Evolutionary conservation across 805 yeast genomes (phyloP).

Genomic region (Starmerella apis): DNA sequence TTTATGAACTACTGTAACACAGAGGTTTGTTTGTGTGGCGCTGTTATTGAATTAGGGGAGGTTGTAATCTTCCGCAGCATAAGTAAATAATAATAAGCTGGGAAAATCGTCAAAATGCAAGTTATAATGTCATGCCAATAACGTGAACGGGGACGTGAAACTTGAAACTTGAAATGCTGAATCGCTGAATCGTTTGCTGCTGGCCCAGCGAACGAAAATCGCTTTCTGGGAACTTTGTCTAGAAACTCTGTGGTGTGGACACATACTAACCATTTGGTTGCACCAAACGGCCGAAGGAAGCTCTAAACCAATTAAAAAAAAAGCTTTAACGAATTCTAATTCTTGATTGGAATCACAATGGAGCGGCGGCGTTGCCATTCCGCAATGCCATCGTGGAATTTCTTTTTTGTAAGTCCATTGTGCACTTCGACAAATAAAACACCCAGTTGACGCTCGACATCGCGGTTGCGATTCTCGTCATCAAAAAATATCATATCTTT

Average conservation of each 20-base stretch:
- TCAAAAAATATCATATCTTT: constrained; percentile 58
- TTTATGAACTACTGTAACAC: too few species aligned
- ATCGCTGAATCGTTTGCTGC: too few species aligned
- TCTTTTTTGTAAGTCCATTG: constrained; percentile 35
- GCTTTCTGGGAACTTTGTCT: too few species aligned
- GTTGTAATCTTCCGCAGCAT: too few species aligned
- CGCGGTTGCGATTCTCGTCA: constrained; percentile 68
- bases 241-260: too few species aligned
- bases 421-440: constrained; percentile 58
- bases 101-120: not conserved
- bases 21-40: too few species aligned
- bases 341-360: not conserved
- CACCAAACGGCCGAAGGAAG: too few species aligned
- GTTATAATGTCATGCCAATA: not conserved
- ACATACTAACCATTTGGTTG: too few species aligned
- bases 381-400: constrained; percentile 21
- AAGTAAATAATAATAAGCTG: not conserved
- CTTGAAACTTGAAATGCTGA: not conserved
- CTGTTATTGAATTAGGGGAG: not conserved
- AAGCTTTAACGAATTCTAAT: too few species aligned
- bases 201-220: too few species aligned
- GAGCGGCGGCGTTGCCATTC: constrained; percentile 19
- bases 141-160: not conserved
- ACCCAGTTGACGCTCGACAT: constrained; percentile 55
- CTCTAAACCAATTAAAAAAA: too few species aligned